A percentile compares a stretch with the other conserved stretches of the same genome.
Conservation (phyloP, 2,329 filamentous ascomycete species). For the Raffaelea ambrosiae region DNA sequence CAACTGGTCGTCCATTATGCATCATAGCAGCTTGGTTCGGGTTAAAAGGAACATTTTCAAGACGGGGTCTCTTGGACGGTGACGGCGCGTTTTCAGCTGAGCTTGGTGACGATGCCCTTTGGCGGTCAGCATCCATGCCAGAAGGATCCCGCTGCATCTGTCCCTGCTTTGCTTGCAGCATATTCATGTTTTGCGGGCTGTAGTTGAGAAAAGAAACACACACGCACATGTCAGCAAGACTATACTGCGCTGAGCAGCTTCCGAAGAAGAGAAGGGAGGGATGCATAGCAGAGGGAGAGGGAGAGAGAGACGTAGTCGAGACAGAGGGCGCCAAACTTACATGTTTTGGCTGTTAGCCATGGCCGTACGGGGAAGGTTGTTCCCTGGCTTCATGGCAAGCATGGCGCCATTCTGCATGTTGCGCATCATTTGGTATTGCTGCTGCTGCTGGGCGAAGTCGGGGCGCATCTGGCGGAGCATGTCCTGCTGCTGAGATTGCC, state of each 20-base stretch:
- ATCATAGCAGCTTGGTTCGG: constrained; percentile 63
- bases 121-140: constrained; percentile 75
- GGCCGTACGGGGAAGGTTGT: constrained; percentile 63
- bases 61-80: constrained; percentile 79
- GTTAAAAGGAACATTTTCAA: constrained; percentile 68
- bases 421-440: constrained; percentile 58
- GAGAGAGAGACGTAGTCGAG: too few species aligned
- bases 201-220: constrained; percentile 1
- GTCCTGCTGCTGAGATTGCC: constrained; percentile 69
- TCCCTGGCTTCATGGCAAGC: constrained; percentile 48
- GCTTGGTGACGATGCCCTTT: constrained; percentile 72
- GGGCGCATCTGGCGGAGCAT: constrained; percentile 66
- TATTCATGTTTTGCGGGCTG: constrained; percentile 61
- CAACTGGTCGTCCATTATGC: constrained; percentile 61
- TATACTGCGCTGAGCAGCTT: too few species aligned
- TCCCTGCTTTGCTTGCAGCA: constrained; percentile 57
- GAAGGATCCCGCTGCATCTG: constrained; percentile 86
- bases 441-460: constrained; percentile 43
- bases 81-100: constrained; percentile 84
- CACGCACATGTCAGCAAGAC: not conserved
- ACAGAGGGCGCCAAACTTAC: too few species aligned
- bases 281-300: too few species aligned
- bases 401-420: constrained; percentile 54
- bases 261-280: too few species aligned
- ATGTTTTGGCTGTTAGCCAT: constrained; percentile 71